Percentiles rank a stretch among this genome's conserved stretches.
phyloP scores from a whole-genome alignment of 1,284 basidiomycete species.

The Microbotryum scabiosae region DNA sequence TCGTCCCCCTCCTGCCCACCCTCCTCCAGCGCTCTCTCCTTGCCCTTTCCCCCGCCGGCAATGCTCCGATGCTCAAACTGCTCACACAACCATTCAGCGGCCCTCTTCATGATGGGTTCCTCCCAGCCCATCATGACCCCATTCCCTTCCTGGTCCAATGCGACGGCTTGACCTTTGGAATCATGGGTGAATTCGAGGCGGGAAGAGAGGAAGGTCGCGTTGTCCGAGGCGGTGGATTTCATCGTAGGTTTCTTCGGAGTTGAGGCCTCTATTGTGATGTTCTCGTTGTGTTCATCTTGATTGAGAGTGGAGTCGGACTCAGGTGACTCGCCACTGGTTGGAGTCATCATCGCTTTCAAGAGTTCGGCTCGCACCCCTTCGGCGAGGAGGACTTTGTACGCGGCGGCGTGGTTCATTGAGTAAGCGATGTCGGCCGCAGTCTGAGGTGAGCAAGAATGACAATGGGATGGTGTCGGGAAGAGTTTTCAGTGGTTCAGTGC shows the following conservation, averaged over 20 bases:
- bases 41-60: neutral
- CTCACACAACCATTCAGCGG: constrained; percentile 54
- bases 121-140: constrained; percentile 97
- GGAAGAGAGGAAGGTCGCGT: constrained; percentile 64
- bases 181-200: constrained; percentile 63
- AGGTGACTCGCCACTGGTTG: neutral
- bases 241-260: too few relatives aligned
- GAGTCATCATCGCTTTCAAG: constrained; percentile 31
- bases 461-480: neutral
- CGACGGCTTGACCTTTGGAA: constrained; percentile 68
- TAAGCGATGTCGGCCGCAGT: constrained; percentile 82
- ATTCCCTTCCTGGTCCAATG: constrained; percentile 50
- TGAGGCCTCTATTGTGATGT: constrained; percentile 7
- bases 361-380: constrained; percentile 65
- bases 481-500: neutral
- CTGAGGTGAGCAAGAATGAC: constrained; percentile 39
- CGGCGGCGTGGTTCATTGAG: constrained; percentile 65
- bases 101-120: constrained; percentile 64
- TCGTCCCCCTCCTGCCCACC: constrained; percentile 32
- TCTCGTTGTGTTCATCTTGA: constrained; percentile 19
- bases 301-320: constrained; percentile 7
- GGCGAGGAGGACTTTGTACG: constrained; percentile 69
- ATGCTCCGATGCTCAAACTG: constrained; percentile 49
- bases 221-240: constrained; percentile 59
- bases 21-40: constrained; percentile 2